These are phyloP conservation scores for Annulohypoxylon bovei DNA, from an alignment of 495 filamentous ascomycete genomes.

Conservation along the genomic window DNA sequence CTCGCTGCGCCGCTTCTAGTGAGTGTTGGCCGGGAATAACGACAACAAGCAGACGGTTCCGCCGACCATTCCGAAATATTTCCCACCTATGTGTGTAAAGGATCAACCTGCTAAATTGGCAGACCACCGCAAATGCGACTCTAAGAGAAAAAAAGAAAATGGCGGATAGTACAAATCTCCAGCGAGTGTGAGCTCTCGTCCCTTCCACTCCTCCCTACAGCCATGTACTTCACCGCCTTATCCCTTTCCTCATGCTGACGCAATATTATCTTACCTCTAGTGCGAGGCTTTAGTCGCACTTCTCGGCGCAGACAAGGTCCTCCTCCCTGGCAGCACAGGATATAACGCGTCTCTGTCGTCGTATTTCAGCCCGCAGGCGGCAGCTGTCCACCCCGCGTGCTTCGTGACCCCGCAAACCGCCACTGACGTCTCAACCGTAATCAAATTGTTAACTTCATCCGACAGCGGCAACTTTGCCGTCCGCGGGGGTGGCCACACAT, in stretches of 20 bases:
- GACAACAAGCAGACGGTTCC: no score
- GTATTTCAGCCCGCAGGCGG: slow-evolving; percentile 30
- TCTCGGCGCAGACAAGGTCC: slow-evolving; percentile 16
- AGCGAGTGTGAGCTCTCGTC: no score
- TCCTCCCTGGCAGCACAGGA: not conserved
- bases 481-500: slow-evolving; percentile 57
- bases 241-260: not conserved
- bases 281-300: not conserved
- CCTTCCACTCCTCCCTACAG: no score
- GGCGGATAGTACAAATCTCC: no score
- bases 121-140: no score
- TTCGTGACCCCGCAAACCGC: slow-evolving; percentile 52
- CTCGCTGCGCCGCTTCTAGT: no score
- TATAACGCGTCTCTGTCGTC: slow-evolving; percentile 24
- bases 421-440: slow-evolving; percentile 50
- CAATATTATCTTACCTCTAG: slow-evolving; percentile 1
- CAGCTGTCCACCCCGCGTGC: slow-evolving; percentile 51
- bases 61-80: no score
- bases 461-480: slow-evolving; percentile 50
- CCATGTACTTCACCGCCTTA: not conserved
- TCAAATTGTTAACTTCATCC: slow-evolving; percentile 44
- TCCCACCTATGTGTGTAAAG: no score
- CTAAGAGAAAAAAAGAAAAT: no score
- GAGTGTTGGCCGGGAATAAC: no score
- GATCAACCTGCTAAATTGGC: no score